phyloP scores from a whole-genome alignment of 768 basidiomycete species.

The Auricularia heimuer region DNA sequence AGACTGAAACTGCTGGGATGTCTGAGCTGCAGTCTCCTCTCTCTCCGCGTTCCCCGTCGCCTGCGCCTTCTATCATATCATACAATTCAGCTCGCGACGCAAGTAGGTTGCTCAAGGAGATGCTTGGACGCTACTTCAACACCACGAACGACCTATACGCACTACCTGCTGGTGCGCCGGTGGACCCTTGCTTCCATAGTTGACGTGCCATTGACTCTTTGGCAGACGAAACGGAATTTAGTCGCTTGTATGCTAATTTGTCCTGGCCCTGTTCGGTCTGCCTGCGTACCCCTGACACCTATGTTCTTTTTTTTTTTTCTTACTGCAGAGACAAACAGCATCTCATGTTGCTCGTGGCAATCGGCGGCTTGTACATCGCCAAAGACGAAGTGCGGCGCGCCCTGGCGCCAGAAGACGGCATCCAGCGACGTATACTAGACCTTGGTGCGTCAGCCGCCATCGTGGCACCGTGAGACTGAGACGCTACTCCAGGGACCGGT shows the following conservation, averaged over 20 bases:
- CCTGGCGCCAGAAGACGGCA: conserved; percentile 17
- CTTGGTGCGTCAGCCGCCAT: conserved; percentile 9
- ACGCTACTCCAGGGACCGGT: conserved; percentile 14
- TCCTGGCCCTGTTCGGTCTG: no score
- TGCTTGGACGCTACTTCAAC: conserved; percentile 1
- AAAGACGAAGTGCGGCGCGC: conserved; percentile 19
- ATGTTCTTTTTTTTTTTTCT: not conserved
- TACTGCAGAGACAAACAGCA: conserved; percentile 5
- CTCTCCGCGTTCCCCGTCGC: not conserved
- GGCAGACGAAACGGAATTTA: not conserved
- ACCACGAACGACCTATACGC: conserved; percentile 4
- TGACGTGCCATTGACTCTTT: not conserved
- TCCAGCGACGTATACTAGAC: conserved; percentile 19
- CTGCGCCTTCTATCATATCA: conserved; percentile 1
- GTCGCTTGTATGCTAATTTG: not conserved
- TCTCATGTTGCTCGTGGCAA: conserved; percentile 2
- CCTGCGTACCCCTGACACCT: not conserved
- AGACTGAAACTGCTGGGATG: no score
- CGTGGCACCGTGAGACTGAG: not conserved
- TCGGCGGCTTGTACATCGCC: conserved; percentile 20
- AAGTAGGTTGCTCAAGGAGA: not conserved
- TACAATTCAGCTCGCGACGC: conserved; percentile 1
- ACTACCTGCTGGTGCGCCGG: conserved; percentile 3
- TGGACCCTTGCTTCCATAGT: not conserved
- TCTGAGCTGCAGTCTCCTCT: no score